Conservation (phyloP, 1,284 basidiomycete species). For the Ceratobasidium sp. region DNA sequence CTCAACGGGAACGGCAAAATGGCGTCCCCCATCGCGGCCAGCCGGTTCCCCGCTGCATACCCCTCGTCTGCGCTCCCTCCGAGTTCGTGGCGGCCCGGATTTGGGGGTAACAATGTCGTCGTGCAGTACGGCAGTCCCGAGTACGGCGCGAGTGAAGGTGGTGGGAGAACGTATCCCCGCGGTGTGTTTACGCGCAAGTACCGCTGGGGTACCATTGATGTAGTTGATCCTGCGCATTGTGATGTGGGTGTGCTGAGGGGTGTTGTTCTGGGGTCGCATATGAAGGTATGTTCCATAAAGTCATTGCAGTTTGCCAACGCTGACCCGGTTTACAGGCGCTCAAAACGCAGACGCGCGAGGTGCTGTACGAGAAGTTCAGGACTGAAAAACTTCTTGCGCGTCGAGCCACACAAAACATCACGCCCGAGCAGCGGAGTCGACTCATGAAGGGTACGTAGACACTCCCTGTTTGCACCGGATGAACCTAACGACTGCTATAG, state of each 20-base stretch:
- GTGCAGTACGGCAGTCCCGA: constrained; percentile 26
- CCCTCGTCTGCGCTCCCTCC: constrained; percentile 46
- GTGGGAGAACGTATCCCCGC: constrained; percentile 64
- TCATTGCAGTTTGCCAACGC: no score
- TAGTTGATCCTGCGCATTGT: constrained; percentile 81
- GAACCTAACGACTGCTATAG: neutral
- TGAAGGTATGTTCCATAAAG: constrained; percentile 66
- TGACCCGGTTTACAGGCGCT: constrained; percentile 74
- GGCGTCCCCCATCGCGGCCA: constrained; percentile 50
- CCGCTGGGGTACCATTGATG: constrained; percentile 84
- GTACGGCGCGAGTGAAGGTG: constrained; percentile 48
- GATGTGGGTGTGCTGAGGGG: constrained; percentile 84
- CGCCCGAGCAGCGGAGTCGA: constrained; percentile 29
- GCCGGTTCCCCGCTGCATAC: constrained; percentile 66
- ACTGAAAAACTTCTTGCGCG: constrained; percentile 85
- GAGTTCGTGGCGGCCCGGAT: constrained; percentile 51
- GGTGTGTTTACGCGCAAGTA: constrained; percentile 79
- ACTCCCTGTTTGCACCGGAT: neutral
- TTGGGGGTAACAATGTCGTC: constrained; percentile 44
- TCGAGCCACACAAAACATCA: constrained; percentile 78
- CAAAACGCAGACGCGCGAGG: constrained; percentile 80
- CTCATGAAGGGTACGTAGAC: constrained; percentile 39
- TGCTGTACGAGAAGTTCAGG: constrained; percentile 83
- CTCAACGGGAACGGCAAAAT: neutral
- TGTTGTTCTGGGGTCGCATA: constrained; percentile 78